Percentiles rank a stretch among this genome's conserved stretches.
These are phyloP conservation scores for Trichoderma guizhouense DNA, from an alignment of 2,329 filamentous ascomycete genomes.

Conservation along the genomic window DNA sequence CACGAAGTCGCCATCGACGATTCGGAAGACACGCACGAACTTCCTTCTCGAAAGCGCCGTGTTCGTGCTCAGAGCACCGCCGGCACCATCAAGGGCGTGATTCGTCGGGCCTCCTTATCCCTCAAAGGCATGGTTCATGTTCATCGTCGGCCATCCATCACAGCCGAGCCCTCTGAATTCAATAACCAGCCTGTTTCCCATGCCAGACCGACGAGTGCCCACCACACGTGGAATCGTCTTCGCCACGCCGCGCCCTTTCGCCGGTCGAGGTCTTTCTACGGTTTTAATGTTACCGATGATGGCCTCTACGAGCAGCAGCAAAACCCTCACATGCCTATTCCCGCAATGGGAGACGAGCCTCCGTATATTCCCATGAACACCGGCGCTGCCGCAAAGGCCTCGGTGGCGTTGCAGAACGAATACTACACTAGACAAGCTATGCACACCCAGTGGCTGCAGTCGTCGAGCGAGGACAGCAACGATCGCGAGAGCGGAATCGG, in stretches of 20 bases:
- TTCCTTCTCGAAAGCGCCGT: constrained; percentile 23
- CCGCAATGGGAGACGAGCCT: constrained; percentile 51
- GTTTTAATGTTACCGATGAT: constrained; percentile 35
- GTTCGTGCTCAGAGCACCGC: constrained; percentile 28
- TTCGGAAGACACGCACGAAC: constrained; percentile 26
- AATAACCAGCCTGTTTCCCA: constrained; percentile 29
- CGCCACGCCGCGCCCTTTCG: constrained; percentile 51
- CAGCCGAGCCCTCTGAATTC: constrained; percentile 30
- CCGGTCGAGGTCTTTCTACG: constrained; percentile 45
- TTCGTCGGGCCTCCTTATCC: constrained; percentile 55
- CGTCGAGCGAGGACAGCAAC: constrained; percentile 45
- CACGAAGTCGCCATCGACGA: constrained; percentile 35
- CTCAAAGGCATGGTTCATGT: constrained; percentile 52
- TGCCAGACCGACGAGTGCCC: constrained; percentile 43
- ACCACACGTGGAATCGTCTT: constrained; percentile 50
- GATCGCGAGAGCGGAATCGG: constrained; percentile 64
- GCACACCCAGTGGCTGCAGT: constrained; percentile 43
- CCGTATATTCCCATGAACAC: constrained; percentile 59
- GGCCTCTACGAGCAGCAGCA: constrained; percentile 30
- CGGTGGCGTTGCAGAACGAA: constrained; percentile 58
- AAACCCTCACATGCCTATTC: constrained; percentile 39
- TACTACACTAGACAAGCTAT: constrained; percentile 36
- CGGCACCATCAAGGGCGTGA: constrained; percentile 46
- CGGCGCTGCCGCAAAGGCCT: constrained; percentile 59
- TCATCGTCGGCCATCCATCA: constrained; percentile 45